Base-by-base conservation (phyloP, 108 stramenopile species). In the Phaeodactylum tricornutum region DNA sequence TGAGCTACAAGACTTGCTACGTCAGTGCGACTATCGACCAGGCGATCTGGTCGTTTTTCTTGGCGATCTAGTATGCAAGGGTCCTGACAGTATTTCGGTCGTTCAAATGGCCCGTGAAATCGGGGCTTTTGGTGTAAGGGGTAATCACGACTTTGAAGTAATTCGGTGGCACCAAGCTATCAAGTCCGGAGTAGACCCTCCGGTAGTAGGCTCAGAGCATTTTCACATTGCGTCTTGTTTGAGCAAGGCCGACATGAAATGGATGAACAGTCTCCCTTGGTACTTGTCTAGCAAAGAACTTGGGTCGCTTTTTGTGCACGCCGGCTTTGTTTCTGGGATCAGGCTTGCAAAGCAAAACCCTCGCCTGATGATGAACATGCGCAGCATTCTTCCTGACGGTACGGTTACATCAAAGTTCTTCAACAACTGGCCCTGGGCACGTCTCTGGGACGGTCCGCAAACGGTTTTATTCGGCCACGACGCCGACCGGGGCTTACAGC, bases 71-170 rank as follows among this genome's bases (percentile, higher is more conserved):
- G 88, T 92, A 2, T 84, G 89, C 55, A 96, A 96, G 57, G 96
- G 96, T 1, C 96, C 96, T 11, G 80, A 92, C 55, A 93, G 92
- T 52, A 55, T 76, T 11, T 77, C 75, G 17, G 93, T 88, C 9
- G 83, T 96, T 20, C 85, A 91, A 50, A 75, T 92, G 72, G 91
- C 91, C 2, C 59, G 87, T 15, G 89, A 95, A 58, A 62, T 93
- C n/a, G 87, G 89, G 11, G 93, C 87, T 3, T 61, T 95, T 20
- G 85, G 84, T n/a, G 90, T 96, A 8, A 66, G 96, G 15, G 96
- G 96, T 0, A 96, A 96, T 59, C 96, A 96, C 55, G 96, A 96
- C 65, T 89, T 92, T 69, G 92, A 94, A 65, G 92, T 93, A 5
- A 70, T 90, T 14, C 57, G 83, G 15, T 86, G 90, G 90, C 77